A percentile compares a stretch with the other conserved stretches of the same genome.
Evolutionary conservation across 805 yeast species (phyloP).

Genomic region (Priceomyces carsonii): DNA sequence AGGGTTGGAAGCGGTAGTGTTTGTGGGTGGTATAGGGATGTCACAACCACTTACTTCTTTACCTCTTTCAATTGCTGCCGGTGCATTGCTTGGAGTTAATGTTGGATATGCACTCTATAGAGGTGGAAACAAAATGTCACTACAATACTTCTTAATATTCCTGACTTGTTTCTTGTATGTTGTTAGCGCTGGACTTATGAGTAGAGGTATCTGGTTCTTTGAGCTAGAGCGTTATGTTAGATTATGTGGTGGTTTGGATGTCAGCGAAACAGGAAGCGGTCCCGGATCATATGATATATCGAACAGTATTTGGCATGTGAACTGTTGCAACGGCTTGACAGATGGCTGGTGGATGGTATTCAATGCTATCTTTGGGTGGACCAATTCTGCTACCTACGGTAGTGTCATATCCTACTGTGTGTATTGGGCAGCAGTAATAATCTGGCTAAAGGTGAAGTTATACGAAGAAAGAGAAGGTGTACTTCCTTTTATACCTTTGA

Average conservation of each 20-base stretch:
- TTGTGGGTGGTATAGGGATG: conserved; percentile 81
- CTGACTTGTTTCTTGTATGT: conserved; percentile 81
- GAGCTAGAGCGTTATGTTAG: conserved; percentile 78
- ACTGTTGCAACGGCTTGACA: conserved; percentile 90
- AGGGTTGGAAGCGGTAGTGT: conserved; percentile 89
- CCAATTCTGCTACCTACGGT: conserved; percentile 89
- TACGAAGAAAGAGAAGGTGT: conserved; percentile 59
- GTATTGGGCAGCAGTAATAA: conserved; percentile 65
- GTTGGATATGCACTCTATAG: conserved; percentile 70
- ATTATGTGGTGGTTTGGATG: conserved; percentile 77
- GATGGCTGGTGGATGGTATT: conserved; percentile 92
- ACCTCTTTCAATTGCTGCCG: conserved; percentile 57
- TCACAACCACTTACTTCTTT: conserved; percentile 63
- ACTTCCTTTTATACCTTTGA: conserved; percentile 61
- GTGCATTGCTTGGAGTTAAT: conserved; percentile 55
- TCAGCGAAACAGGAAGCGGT: conserved; percentile 86
- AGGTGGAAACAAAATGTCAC: conserved; percentile 76
- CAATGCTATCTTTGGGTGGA: conserved; percentile 92
- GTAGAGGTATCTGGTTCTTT: conserved; percentile 88
- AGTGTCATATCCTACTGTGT: conserved; percentile 71
- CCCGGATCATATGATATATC: conserved; percentile 88
- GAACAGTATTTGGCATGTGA: conserved; percentile 88
- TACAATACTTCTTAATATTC: conserved; percentile 69
- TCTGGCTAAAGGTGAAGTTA: conserved; percentile 40
- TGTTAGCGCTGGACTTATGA: conserved; percentile 83